phyloP scores from a whole-genome alignment of 2,329 filamentous ascomycete species.

The Penicillium paneum region DNA sequence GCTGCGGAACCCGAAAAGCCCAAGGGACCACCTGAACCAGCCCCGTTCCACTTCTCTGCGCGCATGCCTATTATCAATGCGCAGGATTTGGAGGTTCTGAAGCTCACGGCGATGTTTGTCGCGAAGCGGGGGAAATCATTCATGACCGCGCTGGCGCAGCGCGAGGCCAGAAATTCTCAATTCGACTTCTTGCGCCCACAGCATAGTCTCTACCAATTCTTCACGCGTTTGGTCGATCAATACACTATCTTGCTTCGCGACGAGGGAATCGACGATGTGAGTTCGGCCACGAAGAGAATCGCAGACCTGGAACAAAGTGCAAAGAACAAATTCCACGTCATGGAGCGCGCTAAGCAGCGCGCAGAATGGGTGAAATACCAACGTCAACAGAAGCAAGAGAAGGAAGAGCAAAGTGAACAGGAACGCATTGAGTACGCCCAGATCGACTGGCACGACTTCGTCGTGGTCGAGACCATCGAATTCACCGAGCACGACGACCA shows the following conservation, averaged over 20 bases:
- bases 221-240: conserved; percentile 87
- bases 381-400: conserved; percentile 79
- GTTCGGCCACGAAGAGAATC: conserved; percentile 68
- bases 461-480: conserved; percentile 88
- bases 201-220: conserved; percentile 95
- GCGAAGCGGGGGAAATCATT: conserved; percentile 90
- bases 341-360: conserved; percentile 77
- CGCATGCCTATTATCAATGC: conserved; percentile 97
- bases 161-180: conserved; percentile 85
- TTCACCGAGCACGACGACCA: conserved; percentile 89
- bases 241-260: conserved; percentile 76
- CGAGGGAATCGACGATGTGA: conserved; percentile 65
- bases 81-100: conserved; percentile 73
- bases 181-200: conserved; percentile 95
- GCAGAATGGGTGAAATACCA: conserved; percentile 85
- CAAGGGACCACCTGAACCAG: conserved; percentile 77
- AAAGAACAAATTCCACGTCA: conserved; percentile 73
- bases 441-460: conserved; percentile 98
- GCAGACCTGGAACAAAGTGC: conserved; percentile 71
- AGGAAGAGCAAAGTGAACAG: conserved; percentile 81
- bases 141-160: conserved; percentile 83
- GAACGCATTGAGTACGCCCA: conserved; percentile 75
- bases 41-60: conserved; percentile 88
- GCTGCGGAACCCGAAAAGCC: conserved; percentile 61
- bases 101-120: conserved; percentile 82